These are phyloP conservation scores for Exserohilum turcica DNA, from an alignment of 2,329 filamentous ascomycete genomes.

Conservation along the genomic window DNA sequence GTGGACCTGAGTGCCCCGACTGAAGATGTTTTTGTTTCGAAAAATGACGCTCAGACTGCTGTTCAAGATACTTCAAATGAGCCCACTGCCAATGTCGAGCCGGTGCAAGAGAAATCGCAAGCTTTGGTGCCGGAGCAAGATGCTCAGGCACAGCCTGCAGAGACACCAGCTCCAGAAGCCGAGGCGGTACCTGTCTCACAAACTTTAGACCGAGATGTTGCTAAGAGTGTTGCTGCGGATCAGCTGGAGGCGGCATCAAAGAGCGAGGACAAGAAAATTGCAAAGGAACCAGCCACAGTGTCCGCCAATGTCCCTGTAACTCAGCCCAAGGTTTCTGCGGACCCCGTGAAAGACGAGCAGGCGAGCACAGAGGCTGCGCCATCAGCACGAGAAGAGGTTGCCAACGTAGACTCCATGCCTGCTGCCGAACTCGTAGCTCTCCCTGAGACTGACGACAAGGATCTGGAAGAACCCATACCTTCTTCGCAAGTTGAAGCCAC, in stretches of 20 bases:
- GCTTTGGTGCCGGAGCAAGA: not conserved
- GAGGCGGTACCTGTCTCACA: not conserved
- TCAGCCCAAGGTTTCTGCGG: not conserved
- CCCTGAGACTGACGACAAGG: constrained; percentile 4
- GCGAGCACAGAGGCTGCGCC: not conserved
- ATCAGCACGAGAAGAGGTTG: not conserved
- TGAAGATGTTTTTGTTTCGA: not conserved
- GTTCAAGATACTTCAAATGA: not conserved
- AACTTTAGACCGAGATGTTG: not conserved
- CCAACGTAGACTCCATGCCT: not conserved
- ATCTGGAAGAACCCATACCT: not conserved
- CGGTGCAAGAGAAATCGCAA: not conserved
- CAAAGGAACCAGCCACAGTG: constrained; percentile 17
- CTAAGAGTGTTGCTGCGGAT: not conserved
- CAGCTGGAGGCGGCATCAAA: not conserved
- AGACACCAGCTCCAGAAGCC: no score
- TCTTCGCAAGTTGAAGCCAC: not conserved
- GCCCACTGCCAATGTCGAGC: not conserved
- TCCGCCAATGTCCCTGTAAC: constrained; percentile 6
- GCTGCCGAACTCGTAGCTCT: constrained; percentile 9
- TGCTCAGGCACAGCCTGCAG: not conserved
- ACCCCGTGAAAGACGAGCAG: not conserved
- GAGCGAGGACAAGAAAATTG: not conserved
- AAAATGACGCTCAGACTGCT: not conserved
- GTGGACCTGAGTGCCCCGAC: constrained; percentile 6